phyloP scores from a whole-genome alignment of 805 yeast genomes.

The Ascoidea rubescens region DNA sequence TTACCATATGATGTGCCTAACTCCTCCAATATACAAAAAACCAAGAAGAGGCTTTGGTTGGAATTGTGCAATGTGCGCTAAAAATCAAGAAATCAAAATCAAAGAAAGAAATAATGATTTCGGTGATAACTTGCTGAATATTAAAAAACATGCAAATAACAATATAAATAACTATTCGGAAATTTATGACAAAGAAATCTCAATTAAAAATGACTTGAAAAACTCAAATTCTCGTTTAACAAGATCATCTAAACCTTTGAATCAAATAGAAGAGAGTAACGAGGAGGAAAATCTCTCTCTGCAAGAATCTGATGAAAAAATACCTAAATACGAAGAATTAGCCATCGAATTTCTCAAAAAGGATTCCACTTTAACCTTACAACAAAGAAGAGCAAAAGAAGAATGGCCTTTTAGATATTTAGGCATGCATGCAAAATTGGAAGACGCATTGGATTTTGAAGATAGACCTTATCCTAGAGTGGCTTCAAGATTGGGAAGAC shows the following conservation, averaged over 20 bases:
- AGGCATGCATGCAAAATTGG: constrained; percentile 60
- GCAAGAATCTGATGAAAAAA: constrained; percentile 1
- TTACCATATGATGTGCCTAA: constrained; percentile 74
- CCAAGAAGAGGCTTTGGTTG: constrained; percentile 85
- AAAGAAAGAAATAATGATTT: constrained; percentile 1
- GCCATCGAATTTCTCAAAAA: constrained; percentile 38
- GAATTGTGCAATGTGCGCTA: constrained; percentile 76
- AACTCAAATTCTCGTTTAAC: neutral
- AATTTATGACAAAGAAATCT: neutral
- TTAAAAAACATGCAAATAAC: neutral
- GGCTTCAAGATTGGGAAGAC: constrained; percentile 59
- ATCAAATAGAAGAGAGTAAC: neutral
- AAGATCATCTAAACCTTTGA: neutral
- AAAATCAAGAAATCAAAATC: constrained; percentile 34
- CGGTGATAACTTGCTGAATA: neutral
- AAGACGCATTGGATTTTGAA: constrained; percentile 64
- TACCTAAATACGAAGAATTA: constrained; percentile 42
- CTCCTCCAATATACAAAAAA: constrained; percentile 67
- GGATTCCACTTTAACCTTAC: constrained; percentile 27
- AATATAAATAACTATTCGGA: too few relatives aligned
- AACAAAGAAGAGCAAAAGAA: constrained; percentile 39
- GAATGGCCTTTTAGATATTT: constrained; percentile 76
- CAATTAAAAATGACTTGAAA: neutral
- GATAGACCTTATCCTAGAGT: constrained; percentile 76
- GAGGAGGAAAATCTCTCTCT: too few relatives aligned